Conservation (phyloP, 2,329 filamentous ascomycete species). For the Westerdykella ornata region DNA sequence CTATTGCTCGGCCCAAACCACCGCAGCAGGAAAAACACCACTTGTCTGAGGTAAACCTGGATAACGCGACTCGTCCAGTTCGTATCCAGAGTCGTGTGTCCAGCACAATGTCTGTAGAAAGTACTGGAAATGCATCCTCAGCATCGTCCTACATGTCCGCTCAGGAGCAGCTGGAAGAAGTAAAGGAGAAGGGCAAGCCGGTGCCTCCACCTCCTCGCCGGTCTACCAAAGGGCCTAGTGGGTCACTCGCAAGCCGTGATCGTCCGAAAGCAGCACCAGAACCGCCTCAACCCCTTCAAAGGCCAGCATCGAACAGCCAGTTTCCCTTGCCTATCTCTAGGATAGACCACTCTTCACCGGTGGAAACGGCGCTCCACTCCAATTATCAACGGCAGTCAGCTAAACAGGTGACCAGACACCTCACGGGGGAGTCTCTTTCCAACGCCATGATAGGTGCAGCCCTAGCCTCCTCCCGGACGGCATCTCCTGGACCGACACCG, state of each 20-base stretch:
- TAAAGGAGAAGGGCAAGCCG: constrained; percentile 25
- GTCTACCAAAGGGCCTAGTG: constrained; percentile 11
- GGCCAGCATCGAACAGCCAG: constrained; percentile 24
- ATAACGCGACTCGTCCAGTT: constrained; percentile 17
- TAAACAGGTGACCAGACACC: constrained; percentile 40
- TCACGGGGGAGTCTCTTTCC: constrained; percentile 60
- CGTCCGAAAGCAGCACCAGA: constrained; percentile 12
- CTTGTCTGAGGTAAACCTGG: constrained; percentile 17
- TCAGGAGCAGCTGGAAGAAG: constrained; percentile 27
- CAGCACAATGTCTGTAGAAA: constrained; percentile 20
- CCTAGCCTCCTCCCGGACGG: constrained; percentile 57
- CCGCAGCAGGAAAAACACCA: constrained; percentile 13
- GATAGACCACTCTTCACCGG: constrained; percentile 13
- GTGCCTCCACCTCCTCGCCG: constrained; percentile 33
- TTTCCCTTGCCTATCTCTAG: constrained; percentile 22
- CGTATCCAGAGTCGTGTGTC: constrained; percentile 17
- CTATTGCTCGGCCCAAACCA: constrained; percentile 14
- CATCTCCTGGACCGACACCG: constrained; percentile 35
- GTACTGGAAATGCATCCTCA: constrained; percentile 22
- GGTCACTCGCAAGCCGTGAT: constrained; percentile 1
- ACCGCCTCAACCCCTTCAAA: constrained; percentile 22
- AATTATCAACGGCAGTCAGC: constrained; percentile 35
- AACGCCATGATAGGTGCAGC: constrained; percentile 70
- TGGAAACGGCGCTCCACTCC: constrained; percentile 32
- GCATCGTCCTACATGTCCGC: constrained; percentile 34